phyloP scores from a whole-genome alignment of 805 yeast genomes.

The Ogataea parapolymorpha region DNA sequence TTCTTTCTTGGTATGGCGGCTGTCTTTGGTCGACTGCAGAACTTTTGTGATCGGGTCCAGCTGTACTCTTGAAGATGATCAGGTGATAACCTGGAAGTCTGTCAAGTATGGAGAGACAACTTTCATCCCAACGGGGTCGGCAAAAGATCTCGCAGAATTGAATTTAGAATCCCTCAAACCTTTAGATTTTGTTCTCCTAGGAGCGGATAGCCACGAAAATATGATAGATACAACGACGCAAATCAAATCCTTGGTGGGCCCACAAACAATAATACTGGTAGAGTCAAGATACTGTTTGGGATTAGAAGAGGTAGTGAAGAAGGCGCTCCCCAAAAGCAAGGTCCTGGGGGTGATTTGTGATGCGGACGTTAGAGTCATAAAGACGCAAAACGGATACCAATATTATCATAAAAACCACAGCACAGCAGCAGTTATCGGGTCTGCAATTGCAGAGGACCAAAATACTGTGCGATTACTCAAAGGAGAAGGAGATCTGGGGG shows the following conservation, averaged over 20 bases:
- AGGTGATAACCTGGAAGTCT: constrained; percentile 19
- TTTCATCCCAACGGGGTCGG: constrained; percentile 13
- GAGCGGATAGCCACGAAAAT: constrained; percentile 12
- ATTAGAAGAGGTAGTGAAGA: constrained; percentile 18
- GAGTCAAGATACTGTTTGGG: constrained; percentile 26
- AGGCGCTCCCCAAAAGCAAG: constrained; percentile 11
- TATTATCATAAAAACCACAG: constrained; percentile 23
- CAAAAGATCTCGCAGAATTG: constrained; percentile 6
- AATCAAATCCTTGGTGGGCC: constrained; percentile 8
- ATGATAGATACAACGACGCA: constrained; percentile 9
- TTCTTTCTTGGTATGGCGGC: constrained; percentile 29
- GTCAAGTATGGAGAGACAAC: constrained; percentile 15
- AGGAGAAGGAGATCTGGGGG: constrained; percentile 22
- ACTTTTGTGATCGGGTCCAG: constrained; percentile 20
- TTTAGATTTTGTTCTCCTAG: constrained; percentile 24
- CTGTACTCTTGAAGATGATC: constrained; percentile 11
- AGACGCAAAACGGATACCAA: constrained; percentile 5
- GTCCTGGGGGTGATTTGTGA: constrained; percentile 27
- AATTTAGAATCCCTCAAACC: constrained; percentile 5
- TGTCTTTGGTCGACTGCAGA: constrained; percentile 18
- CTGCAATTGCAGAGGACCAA: constrained; percentile 10
- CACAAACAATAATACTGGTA: constrained; percentile 25
- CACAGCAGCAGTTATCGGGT: constrained; percentile 28
- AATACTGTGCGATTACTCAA: constrained; percentile 13
- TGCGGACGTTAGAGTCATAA: constrained; percentile 21